phyloP scores from a whole-genome alignment of 257 asterid genomes.

The Sherardia arvensis region DNA sequence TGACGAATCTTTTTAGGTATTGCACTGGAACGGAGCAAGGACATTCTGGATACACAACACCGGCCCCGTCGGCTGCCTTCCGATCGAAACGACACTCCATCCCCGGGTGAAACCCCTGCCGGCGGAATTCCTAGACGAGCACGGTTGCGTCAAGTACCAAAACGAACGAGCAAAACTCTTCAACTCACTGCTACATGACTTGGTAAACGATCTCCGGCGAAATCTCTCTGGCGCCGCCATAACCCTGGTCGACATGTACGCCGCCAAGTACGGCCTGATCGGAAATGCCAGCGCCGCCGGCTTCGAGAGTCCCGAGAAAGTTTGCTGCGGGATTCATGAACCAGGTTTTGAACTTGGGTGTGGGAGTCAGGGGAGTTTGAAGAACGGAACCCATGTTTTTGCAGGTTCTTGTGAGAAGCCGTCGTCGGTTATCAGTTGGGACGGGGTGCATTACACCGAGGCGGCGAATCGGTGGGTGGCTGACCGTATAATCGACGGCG shows the following conservation, averaged over 20 bases:
- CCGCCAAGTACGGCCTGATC: slow-evolving; percentile 57
- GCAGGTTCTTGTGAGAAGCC: slow-evolving; percentile 57
- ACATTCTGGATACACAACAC: slow-evolving; percentile 67
- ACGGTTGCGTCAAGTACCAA: slow-evolving; percentile 49
- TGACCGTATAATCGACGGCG: slow-evolving; percentile 31
- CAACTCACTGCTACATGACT: slow-evolving; percentile 39
- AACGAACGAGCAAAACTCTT: slow-evolving; percentile 43
- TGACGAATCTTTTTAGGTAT: no score
- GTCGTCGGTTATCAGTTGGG: slow-evolving; percentile 60
- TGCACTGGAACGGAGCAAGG: slow-evolving; percentile 51
- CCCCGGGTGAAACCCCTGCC: slow-evolving; percentile 23
- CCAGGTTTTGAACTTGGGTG: slow-evolving; percentile 44
- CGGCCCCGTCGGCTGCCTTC: slow-evolving; percentile 70
- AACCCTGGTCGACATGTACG: slow-evolving; percentile 51
- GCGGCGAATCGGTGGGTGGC: slow-evolving; percentile 70
- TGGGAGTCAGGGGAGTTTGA: slow-evolving; percentile 35
- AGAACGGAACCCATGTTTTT: slow-evolving; percentile 43
- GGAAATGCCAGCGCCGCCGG: slow-evolving; percentile 28
- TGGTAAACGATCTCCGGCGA: slow-evolving; percentile 27
- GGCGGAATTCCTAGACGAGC: not conserved
- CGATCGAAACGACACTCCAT: slow-evolving; percentile 18
- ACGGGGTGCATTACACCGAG: slow-evolving; percentile 64
- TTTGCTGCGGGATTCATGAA: slow-evolving; percentile 65
- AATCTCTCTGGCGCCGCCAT: slow-evolving; percentile 36
- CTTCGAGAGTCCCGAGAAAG: slow-evolving; percentile 35